phyloP scores from a whole-genome alignment of 257 asterid genomes.

The Knoxia roxburghii region DNA sequence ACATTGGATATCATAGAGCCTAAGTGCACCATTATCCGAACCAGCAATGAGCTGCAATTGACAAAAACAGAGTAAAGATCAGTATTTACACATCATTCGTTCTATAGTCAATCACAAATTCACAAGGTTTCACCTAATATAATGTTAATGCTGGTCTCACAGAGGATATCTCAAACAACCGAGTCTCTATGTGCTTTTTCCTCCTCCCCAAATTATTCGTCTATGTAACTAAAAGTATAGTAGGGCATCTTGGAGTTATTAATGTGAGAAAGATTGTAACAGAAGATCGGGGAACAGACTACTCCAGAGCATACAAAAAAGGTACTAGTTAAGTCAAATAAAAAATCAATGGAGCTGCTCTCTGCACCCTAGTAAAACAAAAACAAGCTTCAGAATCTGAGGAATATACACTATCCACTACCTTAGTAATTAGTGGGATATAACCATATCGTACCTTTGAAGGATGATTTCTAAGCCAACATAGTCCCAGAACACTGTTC shows the following conservation, averaged over 20 bases:
- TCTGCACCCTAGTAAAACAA: no score
- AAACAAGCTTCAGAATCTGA: background rate
- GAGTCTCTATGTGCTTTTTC: background rate
- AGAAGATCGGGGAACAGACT: background rate
- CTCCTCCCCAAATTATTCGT: constrained; percentile 6
- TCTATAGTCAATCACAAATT: background rate
- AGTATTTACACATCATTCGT: constrained; percentile 12
- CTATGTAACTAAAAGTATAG: background rate
- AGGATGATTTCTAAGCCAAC: constrained; percentile 83
- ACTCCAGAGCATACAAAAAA: background rate
- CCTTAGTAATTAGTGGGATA: background rate
- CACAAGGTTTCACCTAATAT: background rate
- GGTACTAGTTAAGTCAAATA: background rate
- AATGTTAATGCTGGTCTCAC: background rate
- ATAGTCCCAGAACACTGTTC: constrained; percentile 81
- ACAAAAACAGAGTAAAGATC: constrained; percentile 14
- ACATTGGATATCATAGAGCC: constrained; percentile 58
- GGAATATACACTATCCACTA: background rate
- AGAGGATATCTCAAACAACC: constrained; percentile 3
- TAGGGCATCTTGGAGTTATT: background rate
- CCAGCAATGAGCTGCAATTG: constrained; percentile 86
- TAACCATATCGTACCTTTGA: constrained; percentile 52
- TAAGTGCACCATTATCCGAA: constrained; percentile 84
- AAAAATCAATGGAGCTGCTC: background rate
- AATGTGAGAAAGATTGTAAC: background rate